Evolutionary conservation across 345 rosid species (phyloP), one percentile per base, ranked within the genome.

Genomic region (Melaleuca quinquenervia): DNA sequence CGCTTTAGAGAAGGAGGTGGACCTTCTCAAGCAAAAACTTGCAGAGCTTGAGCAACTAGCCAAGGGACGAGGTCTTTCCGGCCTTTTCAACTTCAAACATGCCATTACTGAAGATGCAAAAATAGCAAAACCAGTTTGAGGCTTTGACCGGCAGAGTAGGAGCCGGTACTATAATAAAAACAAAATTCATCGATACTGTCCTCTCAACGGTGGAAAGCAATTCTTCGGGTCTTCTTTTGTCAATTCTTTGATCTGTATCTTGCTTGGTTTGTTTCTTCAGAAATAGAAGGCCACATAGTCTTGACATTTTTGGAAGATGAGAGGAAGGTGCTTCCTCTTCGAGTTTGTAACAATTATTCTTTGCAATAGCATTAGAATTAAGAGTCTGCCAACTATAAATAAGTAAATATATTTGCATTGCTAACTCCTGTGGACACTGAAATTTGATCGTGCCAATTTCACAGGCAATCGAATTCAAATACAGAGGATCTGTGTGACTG

Each of bases 41-140:
- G 91, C 85, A 62, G 98, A 96, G 89, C 84, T 97, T 82, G 99
- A 95, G 92, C 90, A 93, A 85, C 98, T 94, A 45, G 95, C 98
- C 13, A 93, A 85, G 85, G 85, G 89, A 83, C 92, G 89, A 29
- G 98, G 99, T 62, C 94, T 96, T 64, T 62, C 90, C 16, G 98
- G 98, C 82, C 24, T 92, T 24, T 90, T 95, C 87, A 90, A 91
- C 88, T 83, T 94, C 82, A 94, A 89, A 88, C 92, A 87, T 53
- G 88, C 89, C n/a, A 70, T 80, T 5, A 50, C 86, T 3, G 90
- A 89, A 45, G 87, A 88, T 29, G 86, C 18, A 32, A 89, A 91
- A 83, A 70, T 87, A 83, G 86, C 85, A 14, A 91, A 91, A 84
- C 87, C 94, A 84, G 87, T 80, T 84, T 94, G 89, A 92, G 76